These are phyloP conservation scores for Coemansia asiatica DNA, from an alignment of 192 early-diverging fungal species.

Conservation along the genomic window DNA sequence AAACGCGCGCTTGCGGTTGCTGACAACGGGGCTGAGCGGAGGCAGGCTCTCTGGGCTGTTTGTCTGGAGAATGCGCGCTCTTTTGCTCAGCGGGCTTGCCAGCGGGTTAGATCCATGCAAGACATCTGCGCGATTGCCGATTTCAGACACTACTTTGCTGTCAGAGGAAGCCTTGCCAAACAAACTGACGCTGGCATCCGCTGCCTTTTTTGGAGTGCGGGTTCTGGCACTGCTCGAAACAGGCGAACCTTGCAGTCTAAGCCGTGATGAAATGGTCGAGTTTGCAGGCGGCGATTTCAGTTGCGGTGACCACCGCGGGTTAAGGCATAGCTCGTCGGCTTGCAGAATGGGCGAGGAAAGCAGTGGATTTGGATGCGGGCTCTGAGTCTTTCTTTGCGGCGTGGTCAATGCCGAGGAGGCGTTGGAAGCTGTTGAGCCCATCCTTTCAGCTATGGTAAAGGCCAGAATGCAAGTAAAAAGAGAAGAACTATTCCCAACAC, in stretches of 20 bases:
- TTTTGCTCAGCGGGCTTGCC: slow-evolving; percentile 44
- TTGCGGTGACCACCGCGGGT: slow-evolving; percentile 57
- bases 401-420: slow-evolving; percentile 26
- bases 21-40: slow-evolving; percentile 55
- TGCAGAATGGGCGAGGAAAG: slow-evolving; percentile 48
- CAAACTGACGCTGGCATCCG: not conserved
- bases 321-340: slow-evolving; percentile 54
- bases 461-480: no score
- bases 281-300: slow-evolving; percentile 50
- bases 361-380: not conserved
- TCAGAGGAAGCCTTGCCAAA: not conserved
- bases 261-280: slow-evolving; percentile 44
- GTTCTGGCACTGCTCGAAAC: slow-evolving; percentile 10
- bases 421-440: slow-evolving; percentile 35
- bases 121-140: not conserved
- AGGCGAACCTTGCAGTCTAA: slow-evolving; percentile 30
- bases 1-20: slow-evolving; percentile 41
- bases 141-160: not conserved
- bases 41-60: slow-evolving; percentile 53
- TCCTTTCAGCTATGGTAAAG: not conserved
- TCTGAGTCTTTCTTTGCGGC: slow-evolving; percentile 30
- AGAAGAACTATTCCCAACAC: no score
- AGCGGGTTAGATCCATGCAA: slow-evolving; percentile 16
- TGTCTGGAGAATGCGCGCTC: slow-evolving; percentile 45
- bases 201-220: not conserved